Conservation (phyloP, 2,329 filamentous ascomycete species). For the Aureobasidium sp. region DNA sequence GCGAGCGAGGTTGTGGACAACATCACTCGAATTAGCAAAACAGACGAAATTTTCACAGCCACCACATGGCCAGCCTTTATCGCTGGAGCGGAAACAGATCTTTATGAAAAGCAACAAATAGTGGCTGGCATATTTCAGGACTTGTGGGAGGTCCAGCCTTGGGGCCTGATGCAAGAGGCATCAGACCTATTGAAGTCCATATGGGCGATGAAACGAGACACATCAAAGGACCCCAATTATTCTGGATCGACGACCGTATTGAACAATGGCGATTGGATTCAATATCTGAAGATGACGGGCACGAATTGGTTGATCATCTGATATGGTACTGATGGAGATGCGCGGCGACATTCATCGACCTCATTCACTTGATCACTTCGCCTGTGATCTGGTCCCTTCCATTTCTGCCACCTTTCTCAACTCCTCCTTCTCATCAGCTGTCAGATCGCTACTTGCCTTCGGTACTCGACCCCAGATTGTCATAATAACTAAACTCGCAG, state of each 20-base stretch:
- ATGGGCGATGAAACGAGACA: background rate
- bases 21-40: background rate
- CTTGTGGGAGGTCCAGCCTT: background rate
- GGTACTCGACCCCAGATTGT: slow-evolving; percentile 22
- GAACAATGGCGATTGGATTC: background rate
- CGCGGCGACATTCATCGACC: too few relatives aligned
- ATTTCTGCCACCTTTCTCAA: background rate
- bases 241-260: too few relatives aligned
- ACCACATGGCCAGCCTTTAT: background rate
- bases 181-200: background rate
- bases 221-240: too few relatives aligned
- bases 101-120: background rate
- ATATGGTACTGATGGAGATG: too few relatives aligned
- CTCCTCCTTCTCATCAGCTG: slow-evolving; percentile 46
- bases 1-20: background rate
- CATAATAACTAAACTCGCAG: slow-evolving; percentile 1
- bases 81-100: background rate
- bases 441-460: slow-evolving; percentile 51
- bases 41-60: background rate
- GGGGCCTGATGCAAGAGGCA: background rate
- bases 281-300: background rate
- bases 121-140: background rate
- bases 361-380: too few relatives aligned
- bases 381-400: too few relatives aligned
- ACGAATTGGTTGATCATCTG: background rate